Base-by-base conservation (phyloP, 352 stramenopile genomes). In the Globisporangium heterothallicum region DNA sequence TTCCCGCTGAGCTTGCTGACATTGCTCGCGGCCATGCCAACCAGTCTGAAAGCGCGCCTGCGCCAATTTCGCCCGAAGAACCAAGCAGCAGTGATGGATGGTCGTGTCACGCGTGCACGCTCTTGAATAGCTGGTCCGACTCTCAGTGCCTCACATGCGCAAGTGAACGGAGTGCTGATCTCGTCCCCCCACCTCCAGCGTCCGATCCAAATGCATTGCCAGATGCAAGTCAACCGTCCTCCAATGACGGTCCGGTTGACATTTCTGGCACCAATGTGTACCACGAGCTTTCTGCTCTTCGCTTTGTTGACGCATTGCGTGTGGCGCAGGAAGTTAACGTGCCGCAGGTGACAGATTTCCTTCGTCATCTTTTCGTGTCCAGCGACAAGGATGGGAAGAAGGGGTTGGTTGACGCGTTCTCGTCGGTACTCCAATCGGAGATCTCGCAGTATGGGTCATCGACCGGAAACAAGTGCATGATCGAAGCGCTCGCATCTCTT, bases 61-160 rank as follows among this genome's bases (percentile, higher is more conserved):
- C 7, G 5, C 29, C 32, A 7, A 6, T 24, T 16, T 9, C 12
- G 24, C 8, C 14, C 25, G 42, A 27, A 16, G 53, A 58, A 8
- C 9, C 30, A 29, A 54, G 27, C 14, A 46, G 24, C 10, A 2
- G 22, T 3, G 49, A 19, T 27, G 76, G 80, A 13, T 92, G 81
- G 81, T 19, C 69, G 6, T 92, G 81, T 34, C 27, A 59, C 12
- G 67, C 78, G 12, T 92, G 81, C 36, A 92, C 81, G 0, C 78
- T 88, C 19, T 44, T 86, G 9, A 92, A 92, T 45, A 59, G 46
- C 12, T 92, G 81, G 81, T 25, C 40, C 24, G 56, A 72, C 10
- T 47, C 53, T 3, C 70, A 66, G 19, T 92, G 81, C 42, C 54
- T 49, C 14, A 66, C 79, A 22, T 92, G 81, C 53, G 70, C 60